A percentile compares a stretch with the other conserved stretches of the same genome.
phyloP scores from a whole-genome alignment of 202 grass and related monocot genomes.

The Brachypodium distachyon region DNA sequence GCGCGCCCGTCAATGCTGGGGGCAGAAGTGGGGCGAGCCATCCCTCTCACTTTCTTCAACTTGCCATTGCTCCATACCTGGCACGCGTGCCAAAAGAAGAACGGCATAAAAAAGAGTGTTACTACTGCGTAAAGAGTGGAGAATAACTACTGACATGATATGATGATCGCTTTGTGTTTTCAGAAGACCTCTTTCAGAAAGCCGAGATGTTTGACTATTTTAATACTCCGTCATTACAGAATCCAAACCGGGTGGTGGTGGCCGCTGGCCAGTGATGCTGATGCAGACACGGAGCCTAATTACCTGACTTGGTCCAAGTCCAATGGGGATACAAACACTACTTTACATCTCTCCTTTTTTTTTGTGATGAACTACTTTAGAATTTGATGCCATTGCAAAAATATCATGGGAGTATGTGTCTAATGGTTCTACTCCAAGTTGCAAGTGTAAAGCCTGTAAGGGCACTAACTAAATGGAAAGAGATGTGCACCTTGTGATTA shows the following conservation, averaged over 20 bases:
- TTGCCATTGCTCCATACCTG: conserved; percentile 73
- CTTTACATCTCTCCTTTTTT: neutral
- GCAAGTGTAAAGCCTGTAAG: neutral
- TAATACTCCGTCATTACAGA: neutral
- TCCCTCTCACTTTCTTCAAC: conserved; percentile 55
- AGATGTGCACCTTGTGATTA: neutral
- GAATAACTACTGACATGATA: neutral
- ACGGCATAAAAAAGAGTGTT: neutral
- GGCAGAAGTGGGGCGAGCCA: conserved; percentile 22
- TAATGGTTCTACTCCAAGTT: neutral
- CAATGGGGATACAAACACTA: conserved; percentile 1
- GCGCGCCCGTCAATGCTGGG: neutral
- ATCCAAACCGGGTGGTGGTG: neutral
- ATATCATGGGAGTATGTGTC: neutral
- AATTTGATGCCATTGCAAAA: conserved; percentile 18
- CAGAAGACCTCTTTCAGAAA: too few relatives aligned
- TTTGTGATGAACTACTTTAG: neutral
- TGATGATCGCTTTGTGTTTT: conserved; percentile 9
- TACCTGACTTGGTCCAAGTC: neutral
- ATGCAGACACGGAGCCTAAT: conserved; percentile 22
- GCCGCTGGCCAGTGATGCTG: neutral
- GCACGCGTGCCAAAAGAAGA: conserved; percentile 21
- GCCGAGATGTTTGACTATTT: neutral
- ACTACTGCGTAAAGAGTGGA: conserved; percentile 7
- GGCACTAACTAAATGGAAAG: neutral